Conservation (phyloP, 2,329 filamentous ascomycete genomes). For the Aspergillus fructus region DNA sequence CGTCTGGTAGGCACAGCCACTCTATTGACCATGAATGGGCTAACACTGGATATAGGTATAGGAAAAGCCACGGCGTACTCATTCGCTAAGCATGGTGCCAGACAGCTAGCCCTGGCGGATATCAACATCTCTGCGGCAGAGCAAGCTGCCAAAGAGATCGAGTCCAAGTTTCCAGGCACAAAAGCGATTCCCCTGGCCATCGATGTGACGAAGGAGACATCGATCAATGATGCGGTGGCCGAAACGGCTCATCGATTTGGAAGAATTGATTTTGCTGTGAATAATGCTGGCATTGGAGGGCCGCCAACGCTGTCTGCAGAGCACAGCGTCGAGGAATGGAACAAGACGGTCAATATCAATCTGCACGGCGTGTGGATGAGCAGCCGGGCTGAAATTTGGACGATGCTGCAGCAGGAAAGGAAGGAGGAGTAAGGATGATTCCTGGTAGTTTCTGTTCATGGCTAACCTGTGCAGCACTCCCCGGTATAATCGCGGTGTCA, state of each 20-base stretch:
- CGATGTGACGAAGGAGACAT: slow-evolving; percentile 4
- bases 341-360: slow-evolving; percentile 1
- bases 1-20: not conserved
- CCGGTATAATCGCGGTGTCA: slow-evolving; percentile 3
- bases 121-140: not conserved
- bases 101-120: slow-evolving; percentile 1
- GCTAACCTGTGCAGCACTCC: not conserved
- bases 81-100: slow-evolving; percentile 3
- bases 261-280: slow-evolving; percentile 7
- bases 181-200: not conserved
- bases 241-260: not conserved
- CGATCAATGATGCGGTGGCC: not conserved
- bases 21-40: no score
- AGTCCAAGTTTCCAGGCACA: not conserved
- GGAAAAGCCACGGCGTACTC: slow-evolving; percentile 4
- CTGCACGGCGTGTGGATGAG: slow-evolving; percentile 9
- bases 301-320: not conserved
- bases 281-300: slow-evolving; percentile 5
- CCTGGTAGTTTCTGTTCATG: not conserved
- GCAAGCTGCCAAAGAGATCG: not conserved
- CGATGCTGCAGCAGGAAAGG: slow-evolving; percentile 15
- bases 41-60: not conserved
- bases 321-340: not conserved
- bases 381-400: slow-evolving; percentile 2
- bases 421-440: not conserved